Percentiles rank a stretch among this genome's conserved stretches.
Conservation (phyloP, 169 alveolate genomes). For the Miamiensis avidus region DNA sequence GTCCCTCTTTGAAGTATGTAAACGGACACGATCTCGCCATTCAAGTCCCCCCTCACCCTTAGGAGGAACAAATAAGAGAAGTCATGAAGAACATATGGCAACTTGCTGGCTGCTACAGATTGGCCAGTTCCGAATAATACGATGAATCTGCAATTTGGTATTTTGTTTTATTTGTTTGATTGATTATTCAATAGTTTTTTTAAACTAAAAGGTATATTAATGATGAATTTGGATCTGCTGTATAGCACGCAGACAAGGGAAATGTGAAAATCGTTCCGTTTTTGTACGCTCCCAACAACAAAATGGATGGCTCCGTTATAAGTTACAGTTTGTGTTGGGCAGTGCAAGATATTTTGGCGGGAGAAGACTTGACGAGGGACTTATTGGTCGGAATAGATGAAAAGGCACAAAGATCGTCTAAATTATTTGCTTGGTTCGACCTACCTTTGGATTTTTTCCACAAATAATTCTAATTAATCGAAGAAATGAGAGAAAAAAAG, state of each 20-base stretch:
- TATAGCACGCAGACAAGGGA: slow-evolving; percentile 78
- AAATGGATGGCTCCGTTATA: slow-evolving; percentile 60
- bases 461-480: slow-evolving; percentile 44
- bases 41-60: slow-evolving; percentile 17
- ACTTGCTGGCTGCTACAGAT: slow-evolving; percentile 67
- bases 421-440: slow-evolving; percentile 77
- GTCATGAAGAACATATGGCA: slow-evolving; percentile 69
- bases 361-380: slow-evolving; percentile 68
- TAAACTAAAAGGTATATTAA: slow-evolving; percentile 67
- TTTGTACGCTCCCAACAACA: slow-evolving; percentile 62
- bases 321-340: slow-evolving; percentile 77
- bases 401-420: slow-evolving; percentile 72
- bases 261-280: slow-evolving; percentile 73
- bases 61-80: slow-evolving; percentile 42
- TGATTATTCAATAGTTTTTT: background rate
- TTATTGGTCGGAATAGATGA: slow-evolving; percentile 69
- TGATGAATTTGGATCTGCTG: slow-evolving; percentile 80
- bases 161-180: slow-evolving; percentile 24
- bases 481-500: slow-evolving; percentile 23
- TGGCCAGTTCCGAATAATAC: slow-evolving; percentile 55
- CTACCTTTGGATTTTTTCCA: slow-evolving; percentile 67
- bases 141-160: slow-evolving; percentile 76
- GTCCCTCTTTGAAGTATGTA: slow-evolving; percentile 33
- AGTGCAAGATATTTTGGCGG: slow-evolving; percentile 49
- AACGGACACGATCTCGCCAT: slow-evolving; percentile 33